Percentiles rank a stretch among this genome's conserved stretches.
Conservation (phyloP, 2,329 filamentous ascomycete genomes). For the Cryphonectria naterciae region DNA sequence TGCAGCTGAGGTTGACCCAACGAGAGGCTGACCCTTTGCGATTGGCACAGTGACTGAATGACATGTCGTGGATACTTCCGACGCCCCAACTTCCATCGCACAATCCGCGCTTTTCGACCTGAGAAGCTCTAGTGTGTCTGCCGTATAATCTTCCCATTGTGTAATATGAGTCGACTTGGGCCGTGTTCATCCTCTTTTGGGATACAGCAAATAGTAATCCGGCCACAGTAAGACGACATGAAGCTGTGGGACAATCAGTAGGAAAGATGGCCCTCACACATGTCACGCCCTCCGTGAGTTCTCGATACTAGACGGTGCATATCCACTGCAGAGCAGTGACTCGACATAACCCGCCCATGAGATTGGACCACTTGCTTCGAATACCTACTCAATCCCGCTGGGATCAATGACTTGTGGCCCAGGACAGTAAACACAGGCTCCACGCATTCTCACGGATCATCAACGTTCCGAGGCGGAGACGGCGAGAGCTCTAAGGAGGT, state of each 20-base stretch:
- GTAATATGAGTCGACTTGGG: neutral
- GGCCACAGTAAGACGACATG: neutral
- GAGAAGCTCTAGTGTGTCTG: neutral
- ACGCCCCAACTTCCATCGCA: neutral
- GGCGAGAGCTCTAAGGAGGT: neutral
- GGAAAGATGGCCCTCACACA: neutral
- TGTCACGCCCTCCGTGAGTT: neutral
- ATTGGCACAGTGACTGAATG: neutral
- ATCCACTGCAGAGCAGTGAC: neutral
- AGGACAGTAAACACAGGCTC: neutral
- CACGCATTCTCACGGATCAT: neutral
- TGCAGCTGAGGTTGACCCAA: neutral
- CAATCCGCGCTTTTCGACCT: neutral
- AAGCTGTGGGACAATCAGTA: neutral
- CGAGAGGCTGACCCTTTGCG: neutral
- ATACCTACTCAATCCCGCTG: neutral
- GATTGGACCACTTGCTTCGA: neutral
- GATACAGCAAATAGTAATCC: neutral
- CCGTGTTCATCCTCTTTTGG: neutral
- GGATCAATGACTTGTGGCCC: neutral
- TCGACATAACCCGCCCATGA: neutral
- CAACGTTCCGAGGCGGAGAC: neutral
- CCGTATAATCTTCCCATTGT: neutral
- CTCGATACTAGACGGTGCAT: neutral
- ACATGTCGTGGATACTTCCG: neutral